Percentiles rank a stretch among this genome's conserved stretches.
Evolutionary conservation across 305 asterid species (phyloP).

Genomic region (Ajuga reptans): DNA sequence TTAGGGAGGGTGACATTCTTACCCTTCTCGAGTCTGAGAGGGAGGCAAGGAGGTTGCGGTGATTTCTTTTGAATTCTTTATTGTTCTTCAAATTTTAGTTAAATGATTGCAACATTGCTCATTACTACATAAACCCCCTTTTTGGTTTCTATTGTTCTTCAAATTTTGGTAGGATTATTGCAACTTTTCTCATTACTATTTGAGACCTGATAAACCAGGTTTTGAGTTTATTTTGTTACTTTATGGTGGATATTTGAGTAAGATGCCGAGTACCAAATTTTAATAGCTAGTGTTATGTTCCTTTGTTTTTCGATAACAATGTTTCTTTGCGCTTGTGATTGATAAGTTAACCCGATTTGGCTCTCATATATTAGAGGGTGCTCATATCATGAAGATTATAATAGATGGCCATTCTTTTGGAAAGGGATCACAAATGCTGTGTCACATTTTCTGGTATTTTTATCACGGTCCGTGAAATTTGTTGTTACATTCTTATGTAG

Average conservation of each 20-base stretch:
- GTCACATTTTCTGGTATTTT: too few relatives aligned
- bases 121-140: background rate
- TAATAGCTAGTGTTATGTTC: background rate
- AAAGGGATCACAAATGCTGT: too few relatives aligned
- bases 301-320: too few relatives aligned
- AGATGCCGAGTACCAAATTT: background rate
- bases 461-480: too few relatives aligned
- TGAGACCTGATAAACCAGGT: background rate
- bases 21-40: conserved; percentile 29
- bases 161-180: background rate
- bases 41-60: conserved; percentile 27
- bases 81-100: background rate
- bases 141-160: background rate
- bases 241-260: background rate
- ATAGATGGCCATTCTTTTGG: too few relatives aligned
- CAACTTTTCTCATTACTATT: background rate
- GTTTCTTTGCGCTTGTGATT: too few relatives aligned
- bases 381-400: too few relatives aligned
- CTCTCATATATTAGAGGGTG: too few relatives aligned
- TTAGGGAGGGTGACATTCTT: conserved; percentile 27
- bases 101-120: background rate
- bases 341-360: too few relatives aligned
- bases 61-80: background rate
- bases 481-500: too few relatives aligned
- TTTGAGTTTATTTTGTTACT: background rate